phyloP scores from a whole-genome alignment of 2,329 filamentous ascomycete species.

The Stachybotrys echinatus region DNA sequence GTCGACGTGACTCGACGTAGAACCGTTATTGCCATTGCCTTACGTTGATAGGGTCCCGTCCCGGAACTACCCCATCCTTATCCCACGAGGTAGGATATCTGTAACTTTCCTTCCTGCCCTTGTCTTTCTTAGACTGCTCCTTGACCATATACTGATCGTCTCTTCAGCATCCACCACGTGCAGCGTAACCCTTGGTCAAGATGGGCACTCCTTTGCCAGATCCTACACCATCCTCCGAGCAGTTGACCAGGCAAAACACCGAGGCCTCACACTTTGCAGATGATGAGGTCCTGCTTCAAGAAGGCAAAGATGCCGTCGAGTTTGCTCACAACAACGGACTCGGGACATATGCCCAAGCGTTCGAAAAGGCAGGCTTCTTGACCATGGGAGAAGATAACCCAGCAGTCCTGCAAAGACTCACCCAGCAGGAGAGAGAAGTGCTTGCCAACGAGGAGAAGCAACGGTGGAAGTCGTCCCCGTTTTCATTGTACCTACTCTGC shows the following conservation, averaged over 20 bases:
- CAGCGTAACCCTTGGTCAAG: too few species aligned
- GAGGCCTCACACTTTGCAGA: too few species aligned
- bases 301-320: conserved; percentile 7
- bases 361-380: conserved; percentile 27
- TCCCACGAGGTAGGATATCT: too few species aligned
- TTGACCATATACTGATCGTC: background rate
- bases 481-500: conserved; percentile 36
- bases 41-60: too few species aligned
- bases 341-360: conserved; percentile 34
- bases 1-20: too few species aligned
- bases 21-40: too few species aligned
- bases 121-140: too few species aligned
- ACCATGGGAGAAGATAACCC: conserved; percentile 17
- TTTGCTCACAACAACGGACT: conserved; percentile 30
- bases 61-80: too few species aligned
- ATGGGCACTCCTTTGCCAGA: too few species aligned
- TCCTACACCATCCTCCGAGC: too few species aligned
- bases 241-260: too few species aligned
- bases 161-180: background rate
- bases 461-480: conserved; percentile 47
- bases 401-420: conserved; percentile 19
- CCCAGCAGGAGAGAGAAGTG: conserved; percentile 26
- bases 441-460: conserved; percentile 43
- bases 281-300: background rate
- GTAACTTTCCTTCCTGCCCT: too few species aligned